These are phyloP conservation scores for Lasiodiplodia citricola DNA, from an alignment of 2,329 filamentous ascomycete species.

Conservation along the genomic window DNA sequence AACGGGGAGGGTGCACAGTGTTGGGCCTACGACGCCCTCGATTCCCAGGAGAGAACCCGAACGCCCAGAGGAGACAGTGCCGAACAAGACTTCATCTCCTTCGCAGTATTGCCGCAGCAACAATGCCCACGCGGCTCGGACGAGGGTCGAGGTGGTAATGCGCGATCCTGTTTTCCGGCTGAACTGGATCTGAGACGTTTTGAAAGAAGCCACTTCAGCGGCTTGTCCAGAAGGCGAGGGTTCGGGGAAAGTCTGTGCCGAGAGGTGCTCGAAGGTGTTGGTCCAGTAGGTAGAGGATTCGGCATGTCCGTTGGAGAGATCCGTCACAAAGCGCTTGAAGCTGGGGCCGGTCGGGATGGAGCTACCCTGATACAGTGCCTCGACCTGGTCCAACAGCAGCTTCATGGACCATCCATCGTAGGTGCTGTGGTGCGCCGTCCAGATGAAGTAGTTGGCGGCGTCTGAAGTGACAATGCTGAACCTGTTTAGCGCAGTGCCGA, in stretches of 20 bases:
- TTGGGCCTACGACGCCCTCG: constrained; percentile 43
- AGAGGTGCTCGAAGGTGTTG: constrained; percentile 30
- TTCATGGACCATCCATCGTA: constrained; percentile 48
- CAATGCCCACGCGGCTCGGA: constrained; percentile 41
- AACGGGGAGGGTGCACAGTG: constrained; percentile 47
- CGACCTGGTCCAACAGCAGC: constrained; percentile 38
- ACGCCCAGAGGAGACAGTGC: constrained; percentile 44
- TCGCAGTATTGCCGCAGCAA: constrained; percentile 36
- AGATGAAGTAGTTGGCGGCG: constrained; percentile 39
- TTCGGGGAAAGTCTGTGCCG: constrained; percentile 40
- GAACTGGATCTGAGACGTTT: constrained; percentile 36
- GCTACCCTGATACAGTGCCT: constrained; percentile 32
- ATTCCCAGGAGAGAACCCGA: constrained; percentile 42
- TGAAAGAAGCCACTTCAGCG: background rate
- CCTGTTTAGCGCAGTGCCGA: background rate
- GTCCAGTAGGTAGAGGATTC: constrained; percentile 43
- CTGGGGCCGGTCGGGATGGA: too few species aligned
- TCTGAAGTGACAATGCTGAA: constrained; percentile 32
- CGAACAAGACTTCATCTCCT: constrained; percentile 39
- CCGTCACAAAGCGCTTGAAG: constrained; percentile 17
- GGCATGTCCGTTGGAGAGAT: constrained; percentile 34
- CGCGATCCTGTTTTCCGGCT: constrained; percentile 33
- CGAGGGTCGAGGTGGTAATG: constrained; percentile 34
- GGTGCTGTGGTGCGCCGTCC: constrained; percentile 48
- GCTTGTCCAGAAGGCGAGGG: constrained; percentile 36